Evolutionary conservation across 1,139 yeast species (phyloP).

Genomic region (Sugiyamaella paludigena): DNA sequence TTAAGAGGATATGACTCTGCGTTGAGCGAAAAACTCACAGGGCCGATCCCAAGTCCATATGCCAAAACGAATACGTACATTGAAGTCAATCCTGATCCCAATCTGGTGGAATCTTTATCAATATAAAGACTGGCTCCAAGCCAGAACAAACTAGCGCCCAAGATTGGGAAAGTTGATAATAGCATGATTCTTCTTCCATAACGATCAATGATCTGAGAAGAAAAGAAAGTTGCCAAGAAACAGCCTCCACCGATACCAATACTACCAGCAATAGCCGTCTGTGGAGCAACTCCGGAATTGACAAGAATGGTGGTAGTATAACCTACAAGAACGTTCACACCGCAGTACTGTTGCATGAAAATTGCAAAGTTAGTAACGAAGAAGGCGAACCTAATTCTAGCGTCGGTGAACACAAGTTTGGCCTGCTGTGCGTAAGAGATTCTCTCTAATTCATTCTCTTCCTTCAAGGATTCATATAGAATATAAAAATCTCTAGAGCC

Average conservation of each 20-base stretch:
- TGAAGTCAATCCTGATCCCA: conserved; percentile 13
- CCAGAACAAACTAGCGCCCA: conserved; percentile 2
- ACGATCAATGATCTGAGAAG: conserved; percentile 16
- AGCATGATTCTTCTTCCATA: conserved; percentile 12
- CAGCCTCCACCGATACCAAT: conserved; percentile 14
- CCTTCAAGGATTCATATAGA: conserved; percentile 7
- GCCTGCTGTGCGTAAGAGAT: too few species aligned
- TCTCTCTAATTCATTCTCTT: conserved; percentile 30
- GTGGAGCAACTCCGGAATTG: conserved; percentile 13
- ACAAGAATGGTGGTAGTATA: conserved; percentile 14
- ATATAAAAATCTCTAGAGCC: conserved; percentile 15
- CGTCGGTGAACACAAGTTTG: conserved; percentile 43
- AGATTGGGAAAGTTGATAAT: conserved; percentile 16
- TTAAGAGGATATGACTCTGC: conserved; percentile 72
- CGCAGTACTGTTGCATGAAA: conserved; percentile 87
- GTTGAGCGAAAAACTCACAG: conserved; percentile 70
- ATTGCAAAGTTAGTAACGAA: conserved; percentile 73
- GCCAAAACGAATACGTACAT: conserved; percentile 58
- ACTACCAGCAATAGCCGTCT: conserved; percentile 12
- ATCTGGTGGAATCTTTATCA: conserved; percentile 5
- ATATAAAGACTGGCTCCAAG: conserved; percentile 11
- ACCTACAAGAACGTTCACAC: conserved; percentile 80
- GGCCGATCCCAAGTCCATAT: conserved; percentile 70
- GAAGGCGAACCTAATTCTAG: conserved; percentile 78
- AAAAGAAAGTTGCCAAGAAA: conserved; percentile 15